Conservation (phyloP, 2,329 filamentous ascomycete species). For the Penicillium sp. region DNA sequence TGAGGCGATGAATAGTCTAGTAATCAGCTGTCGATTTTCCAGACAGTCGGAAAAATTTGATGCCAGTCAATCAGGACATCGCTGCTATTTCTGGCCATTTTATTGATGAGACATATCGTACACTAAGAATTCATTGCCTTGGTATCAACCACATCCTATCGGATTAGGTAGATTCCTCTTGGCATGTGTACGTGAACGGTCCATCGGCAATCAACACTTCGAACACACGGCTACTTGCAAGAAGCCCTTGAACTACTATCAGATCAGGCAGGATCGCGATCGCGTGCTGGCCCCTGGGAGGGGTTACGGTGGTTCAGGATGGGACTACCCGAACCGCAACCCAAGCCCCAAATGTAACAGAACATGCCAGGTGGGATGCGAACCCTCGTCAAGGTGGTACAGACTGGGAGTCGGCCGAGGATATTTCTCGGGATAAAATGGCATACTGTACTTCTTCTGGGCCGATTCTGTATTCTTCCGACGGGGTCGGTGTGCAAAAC, state of each 20-base stretch:
- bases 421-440: neutral
- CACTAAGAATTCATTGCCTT: too few relatives aligned
- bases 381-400: neutral
- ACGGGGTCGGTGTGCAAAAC: too few relatives aligned
- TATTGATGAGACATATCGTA: neutral
- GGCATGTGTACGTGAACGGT: neutral
- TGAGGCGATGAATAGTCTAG: neutral
- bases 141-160: too few relatives aligned
- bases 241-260: neutral
- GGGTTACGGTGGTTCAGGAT: neutral
- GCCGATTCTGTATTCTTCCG: neutral
- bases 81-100: too few relatives aligned
- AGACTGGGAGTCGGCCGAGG: neutral
- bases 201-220: neutral
- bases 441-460: too few relatives aligned
- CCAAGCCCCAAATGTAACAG: neutral
- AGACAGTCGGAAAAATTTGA: neutral
- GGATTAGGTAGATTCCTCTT: too few relatives aligned
- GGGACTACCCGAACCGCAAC: neutral
- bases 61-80: neutral
- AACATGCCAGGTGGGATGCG: neutral
- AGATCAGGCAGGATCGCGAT: slow-evolving; percentile 3
- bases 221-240: slow-evolving; percentile 7
- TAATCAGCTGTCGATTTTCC: neutral
- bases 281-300: neutral